A percentile compares a stretch with the other conserved stretches of the same genome.
These are phyloP conservation scores for Pythium aristosporum DNA, from an alignment of 352 stramenopile species.

Conservation along the genomic window DNA sequence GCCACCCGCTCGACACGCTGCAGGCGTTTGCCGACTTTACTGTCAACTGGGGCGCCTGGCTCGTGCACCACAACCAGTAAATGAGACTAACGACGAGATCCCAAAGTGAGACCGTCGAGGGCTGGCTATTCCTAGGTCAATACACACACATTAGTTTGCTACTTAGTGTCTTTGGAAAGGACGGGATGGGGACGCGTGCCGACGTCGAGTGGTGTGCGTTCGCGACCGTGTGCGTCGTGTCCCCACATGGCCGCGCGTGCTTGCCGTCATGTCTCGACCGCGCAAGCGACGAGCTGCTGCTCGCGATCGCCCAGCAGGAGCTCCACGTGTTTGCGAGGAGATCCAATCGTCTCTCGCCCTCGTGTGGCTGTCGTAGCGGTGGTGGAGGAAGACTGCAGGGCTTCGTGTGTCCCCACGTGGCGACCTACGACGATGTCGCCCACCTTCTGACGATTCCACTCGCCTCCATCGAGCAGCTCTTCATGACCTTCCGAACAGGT, in stretches of 20 bases:
- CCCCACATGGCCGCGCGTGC: not conserved
- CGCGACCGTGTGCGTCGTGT: slow-evolving; percentile 10
- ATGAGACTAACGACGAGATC: not conserved
- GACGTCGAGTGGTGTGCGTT: slow-evolving; percentile 11
- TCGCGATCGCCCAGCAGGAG: slow-evolving; percentile 9
- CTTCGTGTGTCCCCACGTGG: slow-evolving; percentile 43
- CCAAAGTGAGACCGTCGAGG: not conserved
- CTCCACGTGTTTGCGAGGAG: slow-evolving; percentile 16
- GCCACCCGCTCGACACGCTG: slow-evolving; percentile 66
- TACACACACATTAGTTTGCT: not conserved
- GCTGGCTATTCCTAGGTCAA: not conserved
- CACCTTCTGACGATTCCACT: slow-evolving; percentile 31
- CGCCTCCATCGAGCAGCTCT: slow-evolving; percentile 34
- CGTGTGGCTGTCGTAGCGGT: slow-evolving; percentile 20
- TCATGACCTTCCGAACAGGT: slow-evolving; percentile 38
- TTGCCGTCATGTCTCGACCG: not conserved
- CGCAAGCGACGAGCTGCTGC: slow-evolving; percentile 20
- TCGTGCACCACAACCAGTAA: slow-evolving; percentile 45
- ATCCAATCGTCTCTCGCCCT: not conserved
- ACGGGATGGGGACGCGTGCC: not conserved
- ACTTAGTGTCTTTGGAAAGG: not conserved
- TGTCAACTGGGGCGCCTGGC: slow-evolving; percentile 76
- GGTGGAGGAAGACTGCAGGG: slow-evolving; percentile 12
- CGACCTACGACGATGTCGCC: slow-evolving; percentile 34
- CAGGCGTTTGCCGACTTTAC: slow-evolving; percentile 66